Conservation (phyloP, 352 stramenopile species). For the Globisporangium carolinianum region DNA sequence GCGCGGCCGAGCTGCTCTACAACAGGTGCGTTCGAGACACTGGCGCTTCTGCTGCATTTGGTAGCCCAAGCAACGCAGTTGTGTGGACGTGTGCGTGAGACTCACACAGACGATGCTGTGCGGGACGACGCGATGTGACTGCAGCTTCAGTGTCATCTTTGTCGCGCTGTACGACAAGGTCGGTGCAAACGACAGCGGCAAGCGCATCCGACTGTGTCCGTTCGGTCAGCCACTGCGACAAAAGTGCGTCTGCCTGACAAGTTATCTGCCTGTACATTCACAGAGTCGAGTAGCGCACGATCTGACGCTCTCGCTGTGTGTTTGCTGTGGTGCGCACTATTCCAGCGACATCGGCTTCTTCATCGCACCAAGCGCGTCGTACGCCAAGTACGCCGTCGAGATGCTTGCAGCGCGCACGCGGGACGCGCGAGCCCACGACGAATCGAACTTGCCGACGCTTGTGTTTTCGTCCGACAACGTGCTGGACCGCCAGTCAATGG, state of each 20-base stretch:
- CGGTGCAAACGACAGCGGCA: conserved; percentile 13
- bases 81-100: too few species aligned
- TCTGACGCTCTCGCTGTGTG: neutral
- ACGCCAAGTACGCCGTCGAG: conserved; percentile 35
- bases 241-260: conserved; percentile 20
- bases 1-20: conserved; percentile 31
- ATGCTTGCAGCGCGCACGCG: conserved; percentile 10
- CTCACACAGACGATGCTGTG: too few species aligned
- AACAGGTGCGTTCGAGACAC: conserved; percentile 20
- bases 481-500: conserved; percentile 39
- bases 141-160: conserved; percentile 38
- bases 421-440: neutral
- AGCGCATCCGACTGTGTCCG: conserved; percentile 26
- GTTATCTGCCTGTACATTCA: neutral
- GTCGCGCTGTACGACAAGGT: conserved; percentile 37
- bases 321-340: neutral
- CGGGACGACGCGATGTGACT: neutral
- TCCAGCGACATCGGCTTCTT: conserved; percentile 43
- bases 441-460: conserved; percentile 20
- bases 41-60: neutral
- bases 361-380: conserved; percentile 34
- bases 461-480: conserved; percentile 44
- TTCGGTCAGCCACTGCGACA: conserved; percentile 31
- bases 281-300: neutral
- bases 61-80: too few species aligned